phyloP scores from a whole-genome alignment of 192 early-diverging fungal species.

The Backusella parvicylindrica region DNA sequence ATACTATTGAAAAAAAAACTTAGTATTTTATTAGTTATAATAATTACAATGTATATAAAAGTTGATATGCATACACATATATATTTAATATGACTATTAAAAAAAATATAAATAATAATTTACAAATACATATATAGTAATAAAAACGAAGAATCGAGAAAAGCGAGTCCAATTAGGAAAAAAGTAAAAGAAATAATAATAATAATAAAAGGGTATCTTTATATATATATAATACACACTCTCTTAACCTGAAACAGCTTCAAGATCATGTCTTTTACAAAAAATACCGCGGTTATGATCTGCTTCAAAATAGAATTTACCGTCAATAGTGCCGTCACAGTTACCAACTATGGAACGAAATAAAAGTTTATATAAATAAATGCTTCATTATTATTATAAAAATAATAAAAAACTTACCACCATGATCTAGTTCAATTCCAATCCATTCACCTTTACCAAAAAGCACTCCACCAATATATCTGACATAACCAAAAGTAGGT shows the following conservation, averaged over 20 bases:
- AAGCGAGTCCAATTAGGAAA: neutral
- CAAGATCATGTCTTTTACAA: slow-evolving; percentile 19
- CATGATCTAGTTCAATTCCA: slow-evolving; percentile 34
- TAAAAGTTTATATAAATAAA: neutral
- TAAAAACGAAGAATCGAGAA: neutral
- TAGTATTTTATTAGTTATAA: neutral
- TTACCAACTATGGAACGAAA: slow-evolving; percentile 24
- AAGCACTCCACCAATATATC: slow-evolving; percentile 24
- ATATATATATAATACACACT: neutral
- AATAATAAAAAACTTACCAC: slow-evolving; percentile 15
- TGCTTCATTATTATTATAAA: neutral
- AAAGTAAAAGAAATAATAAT: too few relatives aligned
- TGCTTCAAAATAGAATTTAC: slow-evolving; percentile 29
- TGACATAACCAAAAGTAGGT: slow-evolving; percentile 25
- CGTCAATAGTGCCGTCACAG: slow-evolving; percentile 25
- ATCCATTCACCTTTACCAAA: slow-evolving; percentile 15
- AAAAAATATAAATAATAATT: neutral
- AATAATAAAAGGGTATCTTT: neutral
- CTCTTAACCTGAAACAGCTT: neutral
- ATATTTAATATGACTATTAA: neutral
- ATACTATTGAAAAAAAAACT: neutral
- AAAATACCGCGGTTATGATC: slow-evolving; percentile 34
- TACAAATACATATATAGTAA: neutral
- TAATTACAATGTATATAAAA: neutral
- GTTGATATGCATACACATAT: neutral